These are phyloP conservation scores for Streptanthus diversifolius DNA, from an alignment of 345 rosid species.

Conservation along the genomic window DNA sequence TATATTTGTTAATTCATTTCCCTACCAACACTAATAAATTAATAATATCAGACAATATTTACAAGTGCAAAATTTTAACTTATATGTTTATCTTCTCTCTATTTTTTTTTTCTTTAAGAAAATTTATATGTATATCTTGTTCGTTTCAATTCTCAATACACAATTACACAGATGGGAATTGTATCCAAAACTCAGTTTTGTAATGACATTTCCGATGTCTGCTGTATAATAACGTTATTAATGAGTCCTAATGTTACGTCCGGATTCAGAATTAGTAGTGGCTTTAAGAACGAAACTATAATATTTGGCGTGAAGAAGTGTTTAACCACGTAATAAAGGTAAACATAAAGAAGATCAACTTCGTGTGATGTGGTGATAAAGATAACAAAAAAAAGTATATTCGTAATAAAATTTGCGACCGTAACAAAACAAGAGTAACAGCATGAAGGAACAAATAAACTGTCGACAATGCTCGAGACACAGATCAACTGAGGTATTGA, in stretches of 20 bases:
- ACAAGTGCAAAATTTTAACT: background rate
- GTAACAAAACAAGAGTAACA: background rate
- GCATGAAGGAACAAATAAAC: background rate
- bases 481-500: background rate
- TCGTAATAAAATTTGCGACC: background rate
- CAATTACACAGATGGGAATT: background rate
- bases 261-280: constrained; percentile 4
- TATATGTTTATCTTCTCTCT: too few relatives aligned
- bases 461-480: constrained; percentile 5
- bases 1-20: background rate
- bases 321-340: constrained; percentile 3
- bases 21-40: background rate
- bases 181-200: background rate
- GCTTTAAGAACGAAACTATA: constrained; percentile 17
- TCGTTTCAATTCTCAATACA: background rate
- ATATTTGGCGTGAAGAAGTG: background rate
- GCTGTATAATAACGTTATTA: background rate
- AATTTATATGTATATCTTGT: background rate
- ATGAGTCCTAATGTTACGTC: background rate
- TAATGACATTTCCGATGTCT: background rate
- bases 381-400: background rate
- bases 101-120: too few relatives aligned
- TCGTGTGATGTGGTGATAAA: background rate
- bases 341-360: constrained; percentile 10
- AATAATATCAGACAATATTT: background rate